Evolutionary conservation across 345 rosid genomes (phyloP).

Genomic region (Gossypium stocksii): DNA sequence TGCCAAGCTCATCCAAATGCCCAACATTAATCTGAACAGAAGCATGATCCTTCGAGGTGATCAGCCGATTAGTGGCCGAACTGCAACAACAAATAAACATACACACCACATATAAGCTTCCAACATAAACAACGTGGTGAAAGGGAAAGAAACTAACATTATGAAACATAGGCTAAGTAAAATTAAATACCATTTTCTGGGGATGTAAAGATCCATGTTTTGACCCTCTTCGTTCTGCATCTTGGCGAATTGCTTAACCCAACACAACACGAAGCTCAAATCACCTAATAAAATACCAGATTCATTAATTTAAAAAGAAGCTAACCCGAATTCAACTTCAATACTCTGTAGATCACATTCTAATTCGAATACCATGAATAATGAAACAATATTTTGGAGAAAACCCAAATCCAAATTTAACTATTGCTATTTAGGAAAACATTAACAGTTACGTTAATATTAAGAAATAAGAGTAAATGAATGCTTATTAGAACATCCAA

Average conservation of each 20-base stretch:
- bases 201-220: conserved; percentile 82
- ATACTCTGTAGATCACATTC: neutral
- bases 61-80: conserved; percentile 68
- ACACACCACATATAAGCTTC: neutral
- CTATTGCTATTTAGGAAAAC: neutral
- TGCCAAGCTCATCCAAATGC: conserved; percentile 55
- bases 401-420: neutral
- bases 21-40: conserved; percentile 67
- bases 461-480: neutral
- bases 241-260: conserved; percentile 27
- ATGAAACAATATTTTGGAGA: neutral
- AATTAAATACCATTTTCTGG: conserved; percentile 67
- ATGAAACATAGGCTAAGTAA: neutral
- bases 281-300: conserved; percentile 9
- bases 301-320: neutral
- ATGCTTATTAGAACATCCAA: neutral
- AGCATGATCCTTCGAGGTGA: conserved; percentile 70
- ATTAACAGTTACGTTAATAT: neutral
- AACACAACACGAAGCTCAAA: neutral
- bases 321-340: neutral
- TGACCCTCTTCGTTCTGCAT: conserved; percentile 98
- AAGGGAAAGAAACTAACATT: neutral
- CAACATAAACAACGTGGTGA: neutral
- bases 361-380: neutral
- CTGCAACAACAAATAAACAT: conserved; percentile 30